phyloP scores from a whole-genome alignment of 164 flowering plant species.

The Dillenia suffruticosa region DNA sequence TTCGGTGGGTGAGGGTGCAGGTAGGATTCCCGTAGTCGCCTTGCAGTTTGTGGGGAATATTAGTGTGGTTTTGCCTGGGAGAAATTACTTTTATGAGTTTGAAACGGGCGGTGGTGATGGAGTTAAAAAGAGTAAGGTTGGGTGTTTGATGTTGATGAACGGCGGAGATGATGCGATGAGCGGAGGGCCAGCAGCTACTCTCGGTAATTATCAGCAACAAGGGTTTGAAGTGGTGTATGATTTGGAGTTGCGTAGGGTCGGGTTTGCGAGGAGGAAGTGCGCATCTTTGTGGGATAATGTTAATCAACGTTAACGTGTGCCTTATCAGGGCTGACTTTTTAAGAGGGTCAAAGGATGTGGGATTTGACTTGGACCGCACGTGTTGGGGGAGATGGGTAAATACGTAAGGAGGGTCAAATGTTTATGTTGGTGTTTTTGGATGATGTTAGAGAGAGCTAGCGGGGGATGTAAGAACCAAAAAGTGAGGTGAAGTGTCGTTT shows the following conservation, averaged over 20 bases:
- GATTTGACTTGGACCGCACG: too few relatives aligned
- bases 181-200: constrained; percentile 72
- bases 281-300: constrained; percentile 64
- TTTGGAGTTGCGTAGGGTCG: constrained; percentile 56
- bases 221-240: constrained; percentile 97
- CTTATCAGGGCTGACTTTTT: too few relatives aligned
- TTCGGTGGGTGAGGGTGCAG: background rate
- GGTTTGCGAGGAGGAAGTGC: constrained; percentile 73
- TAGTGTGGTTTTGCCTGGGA: constrained; percentile 65
- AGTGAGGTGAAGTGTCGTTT: too few relatives aligned
- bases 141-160: constrained; percentile 87
- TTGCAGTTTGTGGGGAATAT: constrained; percentile 70
- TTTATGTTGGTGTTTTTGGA: too few relatives aligned
- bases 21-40: constrained; percentile 43
- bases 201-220: constrained; percentile 93
- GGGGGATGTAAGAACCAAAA: too few relatives aligned
- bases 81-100: constrained; percentile 68
- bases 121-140: constrained; percentile 43
- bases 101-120: constrained; percentile 36
- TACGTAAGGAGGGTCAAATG: too few relatives aligned
- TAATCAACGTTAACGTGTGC: constrained; percentile 22
- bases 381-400: too few relatives aligned
- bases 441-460: too few relatives aligned
- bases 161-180: constrained; percentile 67
- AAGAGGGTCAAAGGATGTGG: too few relatives aligned